A percentile compares a stretch with the other conserved stretches of the same genome.
These are phyloP conservation scores for Wickerhamomyces chaumierensis DNA, from an alignment of 805 yeast genomes.

Conservation along the genomic window DNA sequence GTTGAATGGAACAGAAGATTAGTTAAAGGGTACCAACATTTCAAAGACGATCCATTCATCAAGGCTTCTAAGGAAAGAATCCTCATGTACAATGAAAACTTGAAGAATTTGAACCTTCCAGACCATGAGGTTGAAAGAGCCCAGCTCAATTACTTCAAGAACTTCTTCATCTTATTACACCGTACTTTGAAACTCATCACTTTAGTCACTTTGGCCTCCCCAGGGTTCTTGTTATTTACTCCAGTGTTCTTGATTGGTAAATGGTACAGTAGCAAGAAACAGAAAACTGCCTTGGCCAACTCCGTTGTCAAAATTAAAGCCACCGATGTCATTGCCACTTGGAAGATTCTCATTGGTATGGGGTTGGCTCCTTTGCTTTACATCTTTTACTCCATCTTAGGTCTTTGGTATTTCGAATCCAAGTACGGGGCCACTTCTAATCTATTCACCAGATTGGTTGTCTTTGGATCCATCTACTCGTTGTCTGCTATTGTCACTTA, in stretches of 20 bases:
- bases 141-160: constrained; percentile 37
- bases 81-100: constrained; percentile 52
- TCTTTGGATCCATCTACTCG: constrained; percentile 38
- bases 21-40: constrained; percentile 70
- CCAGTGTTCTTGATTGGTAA: constrained; percentile 82
- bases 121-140: constrained; percentile 40
- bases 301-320: constrained; percentile 87
- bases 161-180: constrained; percentile 39
- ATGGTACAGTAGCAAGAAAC: constrained; percentile 60
- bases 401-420: constrained; percentile 26
- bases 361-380: constrained; percentile 84
- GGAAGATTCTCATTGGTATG: constrained; percentile 88
- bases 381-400: constrained; percentile 62
- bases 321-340: constrained; percentile 85
- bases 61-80: constrained; percentile 52
- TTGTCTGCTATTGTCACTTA: constrained; percentile 67
- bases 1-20: constrained; percentile 88
- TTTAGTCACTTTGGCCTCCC: constrained; percentile 58
- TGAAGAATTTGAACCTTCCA: constrained; percentile 51
- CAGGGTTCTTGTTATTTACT: constrained; percentile 79
- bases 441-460: constrained; percentile 18
- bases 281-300: constrained; percentile 72
- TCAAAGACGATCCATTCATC: constrained; percentile 58
- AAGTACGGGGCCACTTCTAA: constrained; percentile 8
- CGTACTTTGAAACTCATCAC: constrained; percentile 47